Conservation (phyloP, 2,329 filamentous ascomycete species). For the Penicillium sclerotiorum region DNA sequence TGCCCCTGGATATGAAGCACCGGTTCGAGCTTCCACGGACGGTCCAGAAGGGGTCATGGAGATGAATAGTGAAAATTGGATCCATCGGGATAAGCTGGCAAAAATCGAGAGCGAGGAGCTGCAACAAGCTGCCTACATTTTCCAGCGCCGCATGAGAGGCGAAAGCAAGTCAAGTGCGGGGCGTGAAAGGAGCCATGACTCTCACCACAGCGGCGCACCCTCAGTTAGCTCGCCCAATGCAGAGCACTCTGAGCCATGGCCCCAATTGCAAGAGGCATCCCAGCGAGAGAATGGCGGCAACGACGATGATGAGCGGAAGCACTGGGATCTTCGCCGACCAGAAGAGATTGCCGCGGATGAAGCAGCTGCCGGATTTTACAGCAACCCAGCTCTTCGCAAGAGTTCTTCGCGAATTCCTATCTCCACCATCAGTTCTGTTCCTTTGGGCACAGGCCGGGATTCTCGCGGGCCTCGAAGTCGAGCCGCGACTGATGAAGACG, state of each 20-base stretch:
- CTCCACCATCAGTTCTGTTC: slow-evolving; percentile 75
- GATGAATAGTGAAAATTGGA: slow-evolving; percentile 49
- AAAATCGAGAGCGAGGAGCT: slow-evolving; percentile 55
- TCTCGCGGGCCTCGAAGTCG: slow-evolving; percentile 65
- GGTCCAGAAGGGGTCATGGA: slow-evolving; percentile 23
- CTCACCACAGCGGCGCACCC: slow-evolving; percentile 30
- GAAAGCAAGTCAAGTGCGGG: slow-evolving; percentile 39
- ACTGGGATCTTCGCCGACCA: slow-evolving; percentile 74
- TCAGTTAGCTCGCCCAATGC: slow-evolving; percentile 25
- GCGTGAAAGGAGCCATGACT: slow-evolving; percentile 43
- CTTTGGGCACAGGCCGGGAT: slow-evolving; percentile 75
- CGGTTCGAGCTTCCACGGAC: slow-evolving; percentile 27
- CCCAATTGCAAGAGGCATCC: slow-evolving; percentile 39
- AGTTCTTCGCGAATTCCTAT: slow-evolving; percentile 82
- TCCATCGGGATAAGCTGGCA: slow-evolving; percentile 54
- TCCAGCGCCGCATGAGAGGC: slow-evolving; percentile 40
- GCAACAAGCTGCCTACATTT: slow-evolving; percentile 50
- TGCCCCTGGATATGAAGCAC: slow-evolving; percentile 19
- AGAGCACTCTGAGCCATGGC: slow-evolving; percentile 40
- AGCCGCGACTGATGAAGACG: slow-evolving; percentile 59
- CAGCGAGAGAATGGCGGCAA: slow-evolving; percentile 43
- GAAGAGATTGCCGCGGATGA: slow-evolving; percentile 70
- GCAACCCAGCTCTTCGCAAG: slow-evolving; percentile 58
- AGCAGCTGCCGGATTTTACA: slow-evolving; percentile 52
- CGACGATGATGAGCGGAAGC: slow-evolving; percentile 45